A percentile compares a stretch with the other conserved stretches of the same genome.
These are phyloP conservation scores for Pythium sukuiense DNA, from an alignment of 352 stramenopile species.

Conservation along the genomic window DNA sequence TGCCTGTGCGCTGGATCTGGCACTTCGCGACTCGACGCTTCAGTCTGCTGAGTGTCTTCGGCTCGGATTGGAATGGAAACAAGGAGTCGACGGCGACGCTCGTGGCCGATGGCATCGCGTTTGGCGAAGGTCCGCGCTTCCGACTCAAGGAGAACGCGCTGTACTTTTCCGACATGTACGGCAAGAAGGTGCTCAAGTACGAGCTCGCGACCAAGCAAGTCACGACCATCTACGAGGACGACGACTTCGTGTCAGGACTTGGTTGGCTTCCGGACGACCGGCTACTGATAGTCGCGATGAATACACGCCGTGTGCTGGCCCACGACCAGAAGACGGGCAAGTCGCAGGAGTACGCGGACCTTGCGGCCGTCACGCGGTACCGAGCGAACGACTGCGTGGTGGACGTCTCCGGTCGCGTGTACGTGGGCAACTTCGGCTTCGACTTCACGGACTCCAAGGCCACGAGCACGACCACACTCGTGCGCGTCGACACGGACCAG, in stretches of 20 bases:
- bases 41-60: constrained; percentile 6
- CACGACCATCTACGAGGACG: constrained; percentile 43
- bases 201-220: constrained; percentile 37
- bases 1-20: constrained; percentile 34
- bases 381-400: constrained; percentile 70
- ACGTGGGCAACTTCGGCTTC: constrained; percentile 72
- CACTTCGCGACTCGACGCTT: constrained; percentile 33
- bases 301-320: constrained; percentile 44
- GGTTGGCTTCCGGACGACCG: constrained; percentile 64
- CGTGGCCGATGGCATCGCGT: constrained; percentile 43
- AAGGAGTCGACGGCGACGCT: constrained; percentile 36
- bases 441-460: constrained; percentile 33
- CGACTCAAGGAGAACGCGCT: constrained; percentile 45
- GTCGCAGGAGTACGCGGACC: constrained; percentile 45
- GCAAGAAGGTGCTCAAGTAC: constrained; percentile 59
- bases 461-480: constrained; percentile 47
- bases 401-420: constrained; percentile 36
- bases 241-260: constrained; percentile 56
- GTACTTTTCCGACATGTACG: constrained; percentile 72
- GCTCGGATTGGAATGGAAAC: constrained; percentile 19
- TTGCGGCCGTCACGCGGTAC: constrained; percentile 46
- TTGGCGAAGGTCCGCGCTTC: constrained; percentile 63
- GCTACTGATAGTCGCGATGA: constrained; percentile 56
- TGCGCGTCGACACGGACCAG: constrained; percentile 48
- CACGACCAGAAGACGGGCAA: constrained; percentile 35